phyloP scores from a whole-genome alignment of 176 grass and related monocot species.

The Alopecurus myosuroides region DNA sequence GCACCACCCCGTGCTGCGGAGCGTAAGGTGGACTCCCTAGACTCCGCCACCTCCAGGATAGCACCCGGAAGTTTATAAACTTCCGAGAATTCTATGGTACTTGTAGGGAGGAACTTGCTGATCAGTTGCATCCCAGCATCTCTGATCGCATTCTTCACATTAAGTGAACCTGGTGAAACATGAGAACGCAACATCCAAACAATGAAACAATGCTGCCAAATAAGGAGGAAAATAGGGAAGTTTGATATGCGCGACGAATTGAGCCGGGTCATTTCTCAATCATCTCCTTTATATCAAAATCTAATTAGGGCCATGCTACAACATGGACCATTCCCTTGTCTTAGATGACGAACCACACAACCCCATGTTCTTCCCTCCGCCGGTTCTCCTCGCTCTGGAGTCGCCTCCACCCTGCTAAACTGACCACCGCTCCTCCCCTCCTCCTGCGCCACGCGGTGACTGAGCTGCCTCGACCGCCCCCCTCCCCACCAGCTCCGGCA shows the following conservation, averaged over 20 bases:
- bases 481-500: neutral
- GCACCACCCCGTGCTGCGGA: too few relatives aligned
- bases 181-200: neutral
- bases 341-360: neutral
- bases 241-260: neutral
- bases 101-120: too few relatives aligned
- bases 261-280: neutral
- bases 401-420: neutral
- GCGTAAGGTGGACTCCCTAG: too few relatives aligned
- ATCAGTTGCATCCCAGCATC: too few relatives aligned
- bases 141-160: too few relatives aligned
- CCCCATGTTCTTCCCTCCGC: neutral
- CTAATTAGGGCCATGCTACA: neutral
- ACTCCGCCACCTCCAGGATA: too few relatives aligned
- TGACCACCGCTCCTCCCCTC: neutral
- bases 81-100: too few relatives aligned
- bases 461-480: neutral
- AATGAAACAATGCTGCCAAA: neutral
- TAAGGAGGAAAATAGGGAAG: neutral
- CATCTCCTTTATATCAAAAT: neutral
- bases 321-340: neutral
- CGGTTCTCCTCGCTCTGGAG: neutral
- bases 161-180: constrained; percentile 20
- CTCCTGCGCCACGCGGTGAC: neutral
- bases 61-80: too few relatives aligned